phyloP scores from a whole-genome alignment of 2,329 filamentous ascomycete genomes.

The Dothiorella sarmentorum region DNA sequence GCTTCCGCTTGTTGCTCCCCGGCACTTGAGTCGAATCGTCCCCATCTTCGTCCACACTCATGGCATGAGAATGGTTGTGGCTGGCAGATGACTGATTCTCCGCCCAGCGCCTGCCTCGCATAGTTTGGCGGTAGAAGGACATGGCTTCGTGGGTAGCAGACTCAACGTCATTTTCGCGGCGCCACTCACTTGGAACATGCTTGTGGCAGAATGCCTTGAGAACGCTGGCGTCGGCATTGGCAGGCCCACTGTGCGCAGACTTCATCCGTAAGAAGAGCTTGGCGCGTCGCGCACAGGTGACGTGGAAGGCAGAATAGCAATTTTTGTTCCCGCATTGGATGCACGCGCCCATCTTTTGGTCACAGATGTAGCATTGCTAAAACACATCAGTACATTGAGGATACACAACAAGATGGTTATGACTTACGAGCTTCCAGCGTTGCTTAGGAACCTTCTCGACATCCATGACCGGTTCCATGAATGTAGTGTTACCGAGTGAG shows the following conservation, averaged over 20 bases:
- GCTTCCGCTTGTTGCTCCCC: constrained; percentile 58
- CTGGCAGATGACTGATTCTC: constrained; percentile 77
- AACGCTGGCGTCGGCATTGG: constrained; percentile 74
- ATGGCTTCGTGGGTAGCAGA: constrained; percentile 78
- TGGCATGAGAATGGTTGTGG: constrained; percentile 26
- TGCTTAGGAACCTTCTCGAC: constrained; percentile 96
- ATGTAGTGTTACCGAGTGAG: constrained; percentile 88
- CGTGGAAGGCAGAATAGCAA: constrained; percentile 95
- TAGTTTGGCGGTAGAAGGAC: constrained; percentile 82
- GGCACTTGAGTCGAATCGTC: constrained; percentile 43
- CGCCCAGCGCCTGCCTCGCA: constrained; percentile 88
- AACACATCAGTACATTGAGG: constrained; percentile 22
- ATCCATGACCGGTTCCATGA: constrained; percentile 98
- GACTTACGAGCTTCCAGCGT: constrained; percentile 72
- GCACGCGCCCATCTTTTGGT: constrained; percentile 95
- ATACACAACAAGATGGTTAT: too few relatives aligned
- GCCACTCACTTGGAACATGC: constrained; percentile 87
- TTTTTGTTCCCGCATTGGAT: constrained; percentile 98
- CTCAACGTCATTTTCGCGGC: constrained; percentile 78
- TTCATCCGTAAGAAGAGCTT: constrained; percentile 96
- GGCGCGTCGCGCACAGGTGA: constrained; percentile 87
- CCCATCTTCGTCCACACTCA: constrained; percentile 46
- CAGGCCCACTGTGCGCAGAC: constrained; percentile 74
- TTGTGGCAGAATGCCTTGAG: constrained; percentile 95
- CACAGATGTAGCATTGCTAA: constrained; percentile 86